Conservation (phyloP, 495 filamentous ascomycete species). For the Trichoderma asperelloides region DNA sequence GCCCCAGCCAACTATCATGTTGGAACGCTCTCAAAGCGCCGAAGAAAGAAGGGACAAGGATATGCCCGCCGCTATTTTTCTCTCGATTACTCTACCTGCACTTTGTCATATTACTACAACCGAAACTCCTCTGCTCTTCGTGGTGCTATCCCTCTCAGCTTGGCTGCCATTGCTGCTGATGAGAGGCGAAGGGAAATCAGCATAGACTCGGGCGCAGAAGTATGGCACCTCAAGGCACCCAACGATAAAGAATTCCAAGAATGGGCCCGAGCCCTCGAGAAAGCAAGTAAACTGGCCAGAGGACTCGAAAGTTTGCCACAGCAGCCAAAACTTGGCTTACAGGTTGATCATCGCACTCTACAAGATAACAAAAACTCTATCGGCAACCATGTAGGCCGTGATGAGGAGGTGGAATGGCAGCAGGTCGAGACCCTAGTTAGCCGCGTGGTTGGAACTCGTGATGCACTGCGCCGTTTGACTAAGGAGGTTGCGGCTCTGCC, state of each 20-base stretch:
- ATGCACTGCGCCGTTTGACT: slow-evolving; percentile 76
- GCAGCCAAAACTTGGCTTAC: slow-evolving; percentile 9
- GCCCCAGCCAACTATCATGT: slow-evolving; percentile 53
- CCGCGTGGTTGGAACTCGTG: slow-evolving; percentile 74
- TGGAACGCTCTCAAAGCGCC: slow-evolving; percentile 76
- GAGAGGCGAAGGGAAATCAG: slow-evolving; percentile 83
- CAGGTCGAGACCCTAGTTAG: slow-evolving; percentile 75
- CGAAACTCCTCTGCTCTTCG: slow-evolving; percentile 81
- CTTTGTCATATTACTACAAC: slow-evolving; percentile 91
- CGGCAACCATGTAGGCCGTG: slow-evolving; percentile 22
- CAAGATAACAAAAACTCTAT: neutral
- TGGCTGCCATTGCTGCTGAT: slow-evolving; percentile 85
- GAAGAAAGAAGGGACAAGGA: slow-evolving; percentile 86
- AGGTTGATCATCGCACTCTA: slow-evolving; percentile 17
- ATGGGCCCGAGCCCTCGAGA: slow-evolving; percentile 81
- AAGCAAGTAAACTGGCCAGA: slow-evolving; percentile 52
- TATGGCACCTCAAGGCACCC: slow-evolving; percentile 88
- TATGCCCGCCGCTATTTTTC: slow-evolving; percentile 92
- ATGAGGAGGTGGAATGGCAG: slow-evolving; percentile 77
- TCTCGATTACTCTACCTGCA: slow-evolving; percentile 82
- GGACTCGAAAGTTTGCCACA: slow-evolving; percentile 33
- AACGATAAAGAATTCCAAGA: slow-evolving; percentile 75
- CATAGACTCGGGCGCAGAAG: slow-evolving; percentile 90
- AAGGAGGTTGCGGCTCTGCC: slow-evolving; percentile 59
- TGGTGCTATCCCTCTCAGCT: slow-evolving; percentile 81